These are phyloP conservation scores for Plectosphaerella cucumerina DNA, from an alignment of 2,329 filamentous ascomycete genomes.

Conservation along the genomic window DNA sequence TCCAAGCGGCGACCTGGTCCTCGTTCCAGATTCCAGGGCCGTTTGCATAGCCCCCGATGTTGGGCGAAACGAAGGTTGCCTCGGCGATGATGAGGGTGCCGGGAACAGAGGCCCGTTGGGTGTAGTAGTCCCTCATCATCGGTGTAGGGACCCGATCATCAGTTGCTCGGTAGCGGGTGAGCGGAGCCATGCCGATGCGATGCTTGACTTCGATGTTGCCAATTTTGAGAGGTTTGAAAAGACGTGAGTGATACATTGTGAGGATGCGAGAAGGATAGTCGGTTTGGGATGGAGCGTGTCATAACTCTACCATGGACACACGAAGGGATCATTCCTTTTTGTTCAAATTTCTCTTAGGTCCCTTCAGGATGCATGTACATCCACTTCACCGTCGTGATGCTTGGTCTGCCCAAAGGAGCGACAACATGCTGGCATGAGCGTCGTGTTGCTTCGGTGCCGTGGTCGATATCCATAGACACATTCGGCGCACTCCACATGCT, in stretches of 20 bases:
- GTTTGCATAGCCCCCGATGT: constrained; percentile 20
- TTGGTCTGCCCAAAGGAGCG: not conserved
- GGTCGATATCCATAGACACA: not conserved
- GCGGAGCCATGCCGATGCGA: constrained; percentile 17
- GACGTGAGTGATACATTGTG: constrained; percentile 5
- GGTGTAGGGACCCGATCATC: constrained; percentile 8
- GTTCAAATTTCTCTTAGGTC: not conserved
- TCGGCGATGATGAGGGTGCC: constrained; percentile 39
- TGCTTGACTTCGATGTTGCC: constrained; percentile 15
- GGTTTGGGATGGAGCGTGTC: not conserved
- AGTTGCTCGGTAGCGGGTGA: constrained; percentile 16
- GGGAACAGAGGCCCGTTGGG: constrained; percentile 33
- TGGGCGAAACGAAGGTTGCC: constrained; percentile 35
- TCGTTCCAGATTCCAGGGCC: constrained; percentile 14
- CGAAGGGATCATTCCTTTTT: not conserved
- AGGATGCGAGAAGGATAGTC: not conserved
- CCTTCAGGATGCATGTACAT: too few relatives aligned
- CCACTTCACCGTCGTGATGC: too few relatives aligned
- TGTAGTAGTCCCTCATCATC: constrained; percentile 33
- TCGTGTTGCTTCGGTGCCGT: not conserved
- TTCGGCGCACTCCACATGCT: not conserved
- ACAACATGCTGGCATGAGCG: not conserved
- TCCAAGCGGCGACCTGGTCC: constrained; percentile 17
- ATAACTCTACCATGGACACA: not conserved
- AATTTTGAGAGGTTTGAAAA: constrained; percentile 15